Base-by-base conservation (phyloP, 805 yeast species). In the Barnettozyma salicaria region DNA sequence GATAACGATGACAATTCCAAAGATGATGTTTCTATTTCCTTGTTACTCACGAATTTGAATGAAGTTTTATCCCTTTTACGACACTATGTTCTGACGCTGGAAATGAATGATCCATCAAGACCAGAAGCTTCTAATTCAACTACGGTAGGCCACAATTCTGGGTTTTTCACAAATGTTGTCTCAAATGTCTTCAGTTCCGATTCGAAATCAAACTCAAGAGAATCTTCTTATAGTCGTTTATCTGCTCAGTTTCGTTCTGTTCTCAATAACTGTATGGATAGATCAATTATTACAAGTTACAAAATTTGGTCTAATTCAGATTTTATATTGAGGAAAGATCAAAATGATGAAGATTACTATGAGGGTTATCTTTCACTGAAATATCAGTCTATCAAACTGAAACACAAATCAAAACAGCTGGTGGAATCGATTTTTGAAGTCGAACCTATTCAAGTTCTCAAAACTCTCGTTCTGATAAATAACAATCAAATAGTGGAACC, bases 181-280 rank as follows among this genome's bases (percentile, higher is more conserved):
- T 83, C 80, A 44, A 92, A 92, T 2, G 94, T 84, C 0, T 81
- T 84, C 51, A 80, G 75, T 38, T 74, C 78, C 11, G 94, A 84
- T 44, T 67, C 84, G 2, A 34, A 37, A 8, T 30, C 39, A 12
- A 7, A 21, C 18, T 28, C 30, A 14, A 16, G 21, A 2, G 17
- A 14, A 27, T 3, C 12, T 4, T 19, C 17, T 17, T 6, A 13
- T 16, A 26, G 26, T 11, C 12, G 13, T 13, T 30, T 29, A 23
- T 20, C 41, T 7, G 5, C 11, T 13, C 31, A 38, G n/a, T 38
- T 38, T 16, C 50, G 58, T 22, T 43, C 36, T 10, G 42, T 45
- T 24, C 28, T 52, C 20, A 35, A 39, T 5, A 62, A 74, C 31
- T 72, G 88, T 5, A 73, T 86, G 53, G 79, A 76, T 40, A 76